Conservation (phyloP, 2,329 filamentous ascomycete species). For the Colletotrichum sp. region DNA sequence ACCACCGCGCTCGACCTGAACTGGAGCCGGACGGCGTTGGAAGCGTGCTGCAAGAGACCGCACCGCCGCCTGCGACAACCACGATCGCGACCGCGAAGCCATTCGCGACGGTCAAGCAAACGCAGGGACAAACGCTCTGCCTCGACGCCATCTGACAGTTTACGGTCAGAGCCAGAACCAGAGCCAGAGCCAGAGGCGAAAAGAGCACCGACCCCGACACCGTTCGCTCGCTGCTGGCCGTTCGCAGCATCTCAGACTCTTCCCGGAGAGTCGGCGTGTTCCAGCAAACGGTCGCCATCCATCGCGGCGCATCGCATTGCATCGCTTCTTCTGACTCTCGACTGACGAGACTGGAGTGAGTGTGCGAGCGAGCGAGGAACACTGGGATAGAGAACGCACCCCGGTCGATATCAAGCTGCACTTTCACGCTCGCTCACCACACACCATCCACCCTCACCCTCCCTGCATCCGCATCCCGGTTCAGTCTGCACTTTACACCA, state of each 20-base stretch:
- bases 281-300: slow-evolving; percentile 15
- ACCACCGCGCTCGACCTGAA: neutral
- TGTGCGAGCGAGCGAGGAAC: neutral
- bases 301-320: neutral
- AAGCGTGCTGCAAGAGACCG: neutral
- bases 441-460: slow-evolving; percentile 13
- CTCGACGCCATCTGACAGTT: slow-evolving; percentile 4
- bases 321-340: neutral
- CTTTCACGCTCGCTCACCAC: neutral
- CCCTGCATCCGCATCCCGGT: slow-evolving; percentile 9
- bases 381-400: neutral
- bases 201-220: slow-evolving; percentile 12
- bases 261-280: slow-evolving; percentile 8
- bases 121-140: slow-evolving; percentile 16
- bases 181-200: neutral
- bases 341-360: neutral
- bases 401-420: slow-evolving; percentile 16
- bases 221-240: neutral
- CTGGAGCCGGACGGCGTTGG: neutral
- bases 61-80: neutral
- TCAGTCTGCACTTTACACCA: neutral
- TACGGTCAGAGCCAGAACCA: neutral
- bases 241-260: neutral
- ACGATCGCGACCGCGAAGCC: neutral
- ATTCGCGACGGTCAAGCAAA: slow-evolving; percentile 3